Percentiles rank a stretch among this genome's conserved stretches.
Conservation (phyloP, 2,329 filamentous ascomycete species). For the Aspergillus tubingensis region DNA sequence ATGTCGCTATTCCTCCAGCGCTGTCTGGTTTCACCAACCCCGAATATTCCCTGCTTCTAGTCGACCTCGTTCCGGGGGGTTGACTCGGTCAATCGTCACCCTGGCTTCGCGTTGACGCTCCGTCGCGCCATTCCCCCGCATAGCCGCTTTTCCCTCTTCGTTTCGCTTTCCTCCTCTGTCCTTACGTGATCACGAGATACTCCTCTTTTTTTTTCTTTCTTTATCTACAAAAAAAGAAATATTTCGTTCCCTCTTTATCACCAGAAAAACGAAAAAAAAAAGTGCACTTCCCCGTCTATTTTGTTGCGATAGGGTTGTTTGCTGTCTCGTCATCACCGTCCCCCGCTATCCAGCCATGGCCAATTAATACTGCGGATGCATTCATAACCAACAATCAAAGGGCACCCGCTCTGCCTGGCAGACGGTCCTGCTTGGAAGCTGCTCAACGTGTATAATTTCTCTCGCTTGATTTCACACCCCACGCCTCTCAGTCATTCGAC, state of each 20-base stretch:
- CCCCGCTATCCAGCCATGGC: conserved; percentile 36
- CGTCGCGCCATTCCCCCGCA: conserved; percentile 30
- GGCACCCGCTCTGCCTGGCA: conserved; percentile 49
- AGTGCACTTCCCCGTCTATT: conserved; percentile 9
- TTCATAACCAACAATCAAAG: conserved; percentile 40
- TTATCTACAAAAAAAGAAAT: conserved; percentile 2
- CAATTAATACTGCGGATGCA: conserved; percentile 45
- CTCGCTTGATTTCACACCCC: conserved; percentile 10
- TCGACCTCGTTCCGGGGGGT: conserved; percentile 21
- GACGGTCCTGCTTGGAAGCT: conserved; percentile 41
- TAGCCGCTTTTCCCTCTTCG: conserved; percentile 22
- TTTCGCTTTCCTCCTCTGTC: conserved; percentile 14
- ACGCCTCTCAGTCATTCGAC: conserved; percentile 9
- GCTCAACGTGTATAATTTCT: conserved; percentile 14
- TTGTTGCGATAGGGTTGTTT: conserved; percentile 25
- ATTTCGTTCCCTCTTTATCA: not conserved
- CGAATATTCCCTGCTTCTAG: conserved; percentile 3
- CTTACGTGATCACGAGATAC: conserved; percentile 17
- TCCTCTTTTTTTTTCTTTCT: conserved; percentile 13
- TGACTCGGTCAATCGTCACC: conserved; percentile 30
- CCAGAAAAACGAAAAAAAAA: not conserved
- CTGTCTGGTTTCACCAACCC: not conserved
- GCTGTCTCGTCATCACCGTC: conserved; percentile 12
- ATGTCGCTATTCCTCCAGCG: not conserved
- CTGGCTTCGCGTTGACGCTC: conserved; percentile 27